These are phyloP conservation scores for Coemansia reversa DNA, from an alignment of 192 early-diverging fungal species.

Conservation along the genomic window DNA sequence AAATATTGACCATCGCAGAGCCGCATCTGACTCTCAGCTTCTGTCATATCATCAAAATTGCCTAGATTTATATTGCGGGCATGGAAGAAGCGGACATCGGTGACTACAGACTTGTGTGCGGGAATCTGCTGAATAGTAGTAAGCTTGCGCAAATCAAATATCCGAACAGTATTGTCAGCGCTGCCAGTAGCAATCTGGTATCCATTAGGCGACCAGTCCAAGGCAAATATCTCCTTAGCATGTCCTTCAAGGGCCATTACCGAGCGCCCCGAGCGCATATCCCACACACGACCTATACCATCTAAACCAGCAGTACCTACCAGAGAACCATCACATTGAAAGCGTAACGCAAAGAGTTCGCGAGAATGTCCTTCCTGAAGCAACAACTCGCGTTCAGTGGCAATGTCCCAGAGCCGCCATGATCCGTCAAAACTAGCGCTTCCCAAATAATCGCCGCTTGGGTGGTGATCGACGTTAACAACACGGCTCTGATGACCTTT, in stretches of 20 bases:
- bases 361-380: constrained; percentile 93
- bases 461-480: constrained; percentile 85
- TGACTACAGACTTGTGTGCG: constrained; percentile 88
- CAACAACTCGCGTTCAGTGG: constrained; percentile 71
- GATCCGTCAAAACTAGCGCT: constrained; percentile 70
- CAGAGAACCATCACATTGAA: constrained; percentile 90
- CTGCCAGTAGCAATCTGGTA: constrained; percentile 90
- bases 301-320: constrained; percentile 90
- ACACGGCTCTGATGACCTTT: constrained; percentile 83
- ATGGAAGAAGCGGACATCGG: constrained; percentile 71
- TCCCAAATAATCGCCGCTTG: constrained; percentile 81
- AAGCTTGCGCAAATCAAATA: constrained; percentile 88
- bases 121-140: constrained; percentile 80
- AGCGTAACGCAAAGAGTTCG: constrained; percentile 89
- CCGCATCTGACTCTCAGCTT: constrained; percentile 23
- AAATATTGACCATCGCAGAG: constrained; percentile 73
- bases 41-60: constrained; percentile 19
- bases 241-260: constrained; percentile 89
- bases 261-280: constrained; percentile 86
- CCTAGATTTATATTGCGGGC: constrained; percentile 8
- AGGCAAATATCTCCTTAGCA: constrained; percentile 80
- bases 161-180: constrained; percentile 86
- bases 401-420: constrained; percentile 96
- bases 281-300: constrained; percentile 93
- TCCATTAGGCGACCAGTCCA: constrained; percentile 93